Evolutionary conservation across 148 eudicot species (phyloP), one percentile per base, ranked within the genome.

Genomic region (Nyssa sinensis): DNA sequence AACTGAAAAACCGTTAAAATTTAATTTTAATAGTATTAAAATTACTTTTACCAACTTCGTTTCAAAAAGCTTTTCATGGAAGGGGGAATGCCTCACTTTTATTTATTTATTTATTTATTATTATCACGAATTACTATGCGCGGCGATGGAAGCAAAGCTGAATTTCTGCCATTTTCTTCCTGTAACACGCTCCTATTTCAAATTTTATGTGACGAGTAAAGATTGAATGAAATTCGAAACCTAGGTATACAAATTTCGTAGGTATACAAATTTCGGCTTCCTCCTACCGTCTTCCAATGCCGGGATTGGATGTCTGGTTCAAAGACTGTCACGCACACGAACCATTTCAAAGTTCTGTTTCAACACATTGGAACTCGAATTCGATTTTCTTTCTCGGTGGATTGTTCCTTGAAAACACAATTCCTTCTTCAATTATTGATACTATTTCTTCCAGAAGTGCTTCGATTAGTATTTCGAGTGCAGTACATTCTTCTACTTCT

Each of bases 371-470:
- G 51, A 29, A 71, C 31, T 33, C 70, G n/a, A 74, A 64, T 64
- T 63, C 74, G 13, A 23, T 55, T 19, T 64, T 49, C 29, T 49
- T 63, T 12, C 30, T 53, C 71, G 93, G 97, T 16, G 93, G 96
- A 17, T 80, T 88, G 27, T 93, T 90, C 74, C 87, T 90, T 19
- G 96, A 90, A 61, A 73, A 78, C 71, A 67, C 70, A 11, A 63
- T 87, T 72, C 83, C 91, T 32, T 83, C 85, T 53, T 87, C 90
- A 24, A 73, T 90, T 25, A 16, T 84, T 47, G 72, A 79, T 57
- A 69, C 29, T 29, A 47, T 87, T 34, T 66, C 78, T 23, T 39
- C 75, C 23, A 69, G 64, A 17, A 23, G 59, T 62, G 21, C 35
- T 34, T 62, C 75, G 1, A 62, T 12, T 44, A 62, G 11, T 13